Conservation (phyloP, 495 filamentous ascomycete species). For the Xylaria sp. region DNA sequence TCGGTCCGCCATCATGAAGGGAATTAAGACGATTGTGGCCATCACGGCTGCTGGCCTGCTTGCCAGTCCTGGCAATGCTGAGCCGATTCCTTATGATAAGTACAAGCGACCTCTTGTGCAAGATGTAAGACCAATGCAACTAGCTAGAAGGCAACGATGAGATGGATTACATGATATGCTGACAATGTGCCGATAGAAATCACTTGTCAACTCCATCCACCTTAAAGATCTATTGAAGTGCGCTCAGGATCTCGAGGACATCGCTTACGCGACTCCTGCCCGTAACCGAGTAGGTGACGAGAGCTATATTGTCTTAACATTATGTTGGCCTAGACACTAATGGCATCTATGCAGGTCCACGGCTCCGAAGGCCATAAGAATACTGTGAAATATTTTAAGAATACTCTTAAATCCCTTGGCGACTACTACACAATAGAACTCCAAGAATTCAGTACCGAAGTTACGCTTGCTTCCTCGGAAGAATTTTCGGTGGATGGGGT, state of each 20-base stretch:
- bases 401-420: constrained; percentile 49
- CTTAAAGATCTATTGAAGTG: constrained; percentile 49
- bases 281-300: constrained; percentile 35
- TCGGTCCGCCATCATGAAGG: constrained; percentile 27
- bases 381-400: constrained; percentile 68
- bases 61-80: constrained; percentile 28
- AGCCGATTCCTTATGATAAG: constrained; percentile 31
- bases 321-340: not conserved
- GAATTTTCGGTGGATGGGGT: constrained; percentile 44
- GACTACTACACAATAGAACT: constrained; percentile 68
- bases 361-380: constrained; percentile 66
- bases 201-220: constrained; percentile 32
- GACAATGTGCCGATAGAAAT: constrained; percentile 25
- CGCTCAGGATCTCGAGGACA: constrained; percentile 52
- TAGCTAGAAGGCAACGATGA: not conserved
- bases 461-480: constrained; percentile 43
- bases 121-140: constrained; percentile 28
- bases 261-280: constrained; percentile 43
- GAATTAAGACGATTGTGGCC: constrained; percentile 20
- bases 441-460: constrained; percentile 60
- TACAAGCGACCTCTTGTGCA: constrained; percentile 30
- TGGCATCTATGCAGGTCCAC: constrained; percentile 61
- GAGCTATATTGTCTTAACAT: not conserved
- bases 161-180: constrained; percentile 7
- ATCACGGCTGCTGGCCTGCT: constrained; percentile 31